Conservation (phyloP, 1,284 basidiomycete species). For the Cryptococcus floricola region DNA sequence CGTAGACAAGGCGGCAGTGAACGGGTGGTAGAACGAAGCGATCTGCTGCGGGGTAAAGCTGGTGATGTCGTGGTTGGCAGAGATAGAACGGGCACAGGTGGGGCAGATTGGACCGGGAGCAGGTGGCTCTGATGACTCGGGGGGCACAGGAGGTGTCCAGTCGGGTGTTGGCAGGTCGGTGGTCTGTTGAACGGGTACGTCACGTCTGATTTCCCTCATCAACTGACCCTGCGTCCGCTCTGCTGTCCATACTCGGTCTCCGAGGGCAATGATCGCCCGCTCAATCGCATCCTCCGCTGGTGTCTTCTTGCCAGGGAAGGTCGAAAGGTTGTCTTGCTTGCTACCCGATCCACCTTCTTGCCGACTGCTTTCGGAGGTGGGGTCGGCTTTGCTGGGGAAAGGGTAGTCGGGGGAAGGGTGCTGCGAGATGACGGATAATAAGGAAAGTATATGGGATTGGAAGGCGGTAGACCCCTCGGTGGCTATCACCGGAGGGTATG, state of each 20-base stretch:
- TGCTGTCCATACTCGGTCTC: constrained; percentile 26
- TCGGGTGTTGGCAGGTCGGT: constrained; percentile 27
- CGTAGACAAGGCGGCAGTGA: constrained; percentile 22
- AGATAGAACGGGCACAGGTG: constrained; percentile 22
- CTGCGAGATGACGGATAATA: constrained; percentile 32
- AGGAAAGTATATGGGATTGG: constrained; percentile 35
- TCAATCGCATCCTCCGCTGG: constrained; percentile 40
- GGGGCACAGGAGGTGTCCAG: constrained; percentile 26
- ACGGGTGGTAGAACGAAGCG: constrained; percentile 22
- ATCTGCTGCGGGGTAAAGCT: constrained; percentile 10
- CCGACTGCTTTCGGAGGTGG: background rate
- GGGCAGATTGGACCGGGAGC: constrained; percentile 16
- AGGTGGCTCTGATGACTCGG: background rate
- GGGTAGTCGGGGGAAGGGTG: constrained; percentile 40
- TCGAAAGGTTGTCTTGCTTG: constrained; percentile 2
- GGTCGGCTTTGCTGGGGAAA: constrained; percentile 19
- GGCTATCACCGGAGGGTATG: constrained; percentile 16
- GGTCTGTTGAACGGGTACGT: background rate
- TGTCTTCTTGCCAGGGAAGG: constrained; percentile 21
- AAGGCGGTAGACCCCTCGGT: constrained; percentile 26
- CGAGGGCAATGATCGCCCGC: constrained; percentile 34
- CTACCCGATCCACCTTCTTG: constrained; percentile 2
- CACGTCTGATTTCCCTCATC: constrained; percentile 1
- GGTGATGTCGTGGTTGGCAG: constrained; percentile 3
- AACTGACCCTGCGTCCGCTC: constrained; percentile 15